Base-by-base conservation (phyloP, 169 alveolate species). In the Cryptosporidium sp. region DNA sequence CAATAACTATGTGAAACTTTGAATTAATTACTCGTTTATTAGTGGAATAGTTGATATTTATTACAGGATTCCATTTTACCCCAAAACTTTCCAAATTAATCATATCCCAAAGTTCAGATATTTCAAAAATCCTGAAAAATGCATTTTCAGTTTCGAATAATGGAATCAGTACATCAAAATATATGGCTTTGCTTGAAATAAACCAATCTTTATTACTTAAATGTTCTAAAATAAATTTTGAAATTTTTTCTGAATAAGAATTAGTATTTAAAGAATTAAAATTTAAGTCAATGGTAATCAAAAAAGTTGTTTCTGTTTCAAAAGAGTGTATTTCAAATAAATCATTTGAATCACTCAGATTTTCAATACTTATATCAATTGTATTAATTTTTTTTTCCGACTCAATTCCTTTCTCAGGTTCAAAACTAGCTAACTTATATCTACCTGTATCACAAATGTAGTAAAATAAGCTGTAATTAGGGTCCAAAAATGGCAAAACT, bases 401-500 rank as follows among this genome's bases (percentile, higher is more conserved):
- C 0, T n/a, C 69, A 18, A 14, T 7, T 26, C 23, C 16, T 14
- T 70, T 23, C 14, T 23, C n/a, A 14, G 52, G n/a, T 23, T 35
- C 48, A 8, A 52, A 23, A 5, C 21, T 29, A 9, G 31, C 18
- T 58, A 73, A 42, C 7, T 26, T 26, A 33, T 80, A 80, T 45
- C 65, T 80, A 3, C 89, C 89, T 45, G 89, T 80, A 18, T 42
- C 62, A 26, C n/a, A 39, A 4, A 80, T 4, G 62, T 80, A 80
- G 42, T 80, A 80, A 42, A 45, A 44, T n/a, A 80, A 45, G 35
- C 80, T 45, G 65, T 45, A 35, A 7, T 60, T 29, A 3, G 35
- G 51, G 26, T 80, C 67, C 23, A 80, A 61, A 67, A 80, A 80
- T 26, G 89, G 89, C 68, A 80, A 80, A 1, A 45, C 37, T n/a